Conservation (phyloP, 2,329 filamentous ascomycete species). For the Teratosphaeria destructans region DNA sequence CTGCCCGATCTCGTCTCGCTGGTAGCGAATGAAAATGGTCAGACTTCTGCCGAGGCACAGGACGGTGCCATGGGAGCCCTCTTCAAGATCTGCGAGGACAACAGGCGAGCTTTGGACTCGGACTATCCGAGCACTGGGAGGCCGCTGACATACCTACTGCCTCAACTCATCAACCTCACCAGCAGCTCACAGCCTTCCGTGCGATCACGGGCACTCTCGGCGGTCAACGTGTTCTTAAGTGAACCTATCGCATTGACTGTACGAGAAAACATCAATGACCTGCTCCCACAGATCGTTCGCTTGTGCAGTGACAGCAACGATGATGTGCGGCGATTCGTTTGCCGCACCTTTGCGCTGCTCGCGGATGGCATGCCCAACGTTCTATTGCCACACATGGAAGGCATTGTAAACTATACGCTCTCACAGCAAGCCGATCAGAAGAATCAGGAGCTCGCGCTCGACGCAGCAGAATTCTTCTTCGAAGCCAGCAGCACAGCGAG, state of each 20-base stretch:
- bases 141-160: slow-evolving; percentile 78
- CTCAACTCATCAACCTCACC: slow-evolving; percentile 81
- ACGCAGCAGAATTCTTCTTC: slow-evolving; percentile 96
- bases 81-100: slow-evolving; percentile 95
- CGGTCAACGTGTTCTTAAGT: slow-evolving; percentile 86
- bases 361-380: slow-evolving; percentile 86
- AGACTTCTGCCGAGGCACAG: slow-evolving; percentile 60
- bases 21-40: slow-evolving; percentile 61
- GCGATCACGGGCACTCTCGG: slow-evolving; percentile 65
- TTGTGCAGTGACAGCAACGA: slow-evolving; percentile 66
- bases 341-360: slow-evolving; percentile 82
- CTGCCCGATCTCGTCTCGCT: slow-evolving; percentile 72
- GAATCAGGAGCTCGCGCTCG: slow-evolving; percentile 81
- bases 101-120: slow-evolving; percentile 71
- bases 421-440: slow-evolving; percentile 71
- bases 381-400: slow-evolving; percentile 75
- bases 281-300: slow-evolving; percentile 73
- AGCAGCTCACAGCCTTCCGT: slow-evolving; percentile 66
- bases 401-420: slow-evolving; percentile 87
- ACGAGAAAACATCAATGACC: slow-evolving; percentile 65
- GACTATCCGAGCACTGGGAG: slow-evolving; percentile 74
- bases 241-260: slow-evolving; percentile 63
- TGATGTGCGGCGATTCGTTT: slow-evolving; percentile 86
- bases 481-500: slow-evolving; percentile 80
- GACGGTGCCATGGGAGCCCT: slow-evolving; percentile 91